Evolutionary conservation across 2,329 filamentous ascomycete species (phyloP).

Genomic region (Aspergillus fischeri): DNA sequence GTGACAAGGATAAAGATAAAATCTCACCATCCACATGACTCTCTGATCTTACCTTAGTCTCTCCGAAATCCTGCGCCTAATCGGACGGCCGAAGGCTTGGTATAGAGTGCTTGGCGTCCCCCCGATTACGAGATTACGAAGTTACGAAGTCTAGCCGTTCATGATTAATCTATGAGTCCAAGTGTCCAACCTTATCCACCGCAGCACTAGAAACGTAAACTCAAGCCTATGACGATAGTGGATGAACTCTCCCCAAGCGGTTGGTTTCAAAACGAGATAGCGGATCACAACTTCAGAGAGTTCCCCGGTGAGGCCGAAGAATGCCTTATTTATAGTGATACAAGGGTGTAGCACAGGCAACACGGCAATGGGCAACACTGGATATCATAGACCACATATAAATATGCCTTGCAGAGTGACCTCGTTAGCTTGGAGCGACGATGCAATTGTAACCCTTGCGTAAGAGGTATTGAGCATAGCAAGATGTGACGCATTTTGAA

Average conservation of each 20-base stretch:
- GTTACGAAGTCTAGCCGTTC: neutral
- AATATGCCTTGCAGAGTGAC: neutral
- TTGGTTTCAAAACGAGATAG: neutral
- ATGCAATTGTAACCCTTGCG: slow-evolving; percentile 18
- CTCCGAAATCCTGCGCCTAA: neutral
- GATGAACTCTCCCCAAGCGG: neutral
- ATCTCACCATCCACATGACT: neutral
- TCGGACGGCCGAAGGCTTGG: neutral
- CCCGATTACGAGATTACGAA: neutral
- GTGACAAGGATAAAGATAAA: neutral
- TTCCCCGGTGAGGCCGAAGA: neutral
- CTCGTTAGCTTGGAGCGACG: neutral
- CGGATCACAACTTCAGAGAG: neutral
- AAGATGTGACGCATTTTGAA: slow-evolving; percentile 19
- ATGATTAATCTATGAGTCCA: neutral
- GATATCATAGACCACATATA: neutral
- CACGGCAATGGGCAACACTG: neutral
- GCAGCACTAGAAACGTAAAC: neutral
- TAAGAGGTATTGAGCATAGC: slow-evolving; percentile 12
- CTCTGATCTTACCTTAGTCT: neutral
- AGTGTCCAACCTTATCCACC: neutral
- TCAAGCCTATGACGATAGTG: neutral
- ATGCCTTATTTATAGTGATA: neutral
- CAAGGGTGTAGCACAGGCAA: neutral
- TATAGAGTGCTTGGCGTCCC: neutral